A percentile compares a stretch with the other conserved stretches of the same genome.
Conservation (phyloP, 129 eudicot species). For the Lactuca sativa region DNA sequence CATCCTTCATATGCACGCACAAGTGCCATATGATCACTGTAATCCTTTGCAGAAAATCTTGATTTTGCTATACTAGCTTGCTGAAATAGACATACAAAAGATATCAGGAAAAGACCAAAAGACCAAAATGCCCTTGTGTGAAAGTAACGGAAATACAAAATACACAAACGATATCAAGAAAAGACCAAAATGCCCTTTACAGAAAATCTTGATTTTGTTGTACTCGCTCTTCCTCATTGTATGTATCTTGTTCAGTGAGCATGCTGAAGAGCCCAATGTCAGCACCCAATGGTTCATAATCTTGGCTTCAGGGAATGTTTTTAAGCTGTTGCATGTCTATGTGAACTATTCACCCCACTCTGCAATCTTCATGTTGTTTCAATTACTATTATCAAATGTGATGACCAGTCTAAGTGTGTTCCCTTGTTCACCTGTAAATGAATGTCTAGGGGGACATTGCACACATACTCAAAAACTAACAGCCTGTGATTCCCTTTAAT, state of each 20-base stretch:
- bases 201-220: too few species aligned
- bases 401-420: conserved; percentile 52
- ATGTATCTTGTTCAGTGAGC: conserved; percentile 61
- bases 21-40: too few species aligned
- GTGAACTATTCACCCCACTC: conserved; percentile 84
- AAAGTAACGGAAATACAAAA: too few species aligned
- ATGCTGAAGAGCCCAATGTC: conserved; percentile 90
- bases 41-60: too few species aligned
- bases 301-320: conserved; percentile 84
- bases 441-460: conserved; percentile 80
- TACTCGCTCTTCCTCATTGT: conserved; percentile 51
- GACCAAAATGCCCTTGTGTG: too few species aligned
- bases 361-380: conserved; percentile 96
- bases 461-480: conserved; percentile 81
- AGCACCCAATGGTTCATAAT: conserved; percentile 92
- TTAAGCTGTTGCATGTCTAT: conserved; percentile 78
- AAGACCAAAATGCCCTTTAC: too few species aligned
- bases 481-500: conserved; percentile 56
- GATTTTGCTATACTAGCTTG: too few species aligned
- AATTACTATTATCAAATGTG: conserved; percentile 74
- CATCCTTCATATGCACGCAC: too few species aligned
- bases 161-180: too few species aligned
- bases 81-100: too few species aligned
- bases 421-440: conserved; percentile 69
- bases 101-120: too few species aligned